Evolutionary conservation across 1,284 basidiomycete species (phyloP).

Genomic region (Pascua sp.): DNA sequence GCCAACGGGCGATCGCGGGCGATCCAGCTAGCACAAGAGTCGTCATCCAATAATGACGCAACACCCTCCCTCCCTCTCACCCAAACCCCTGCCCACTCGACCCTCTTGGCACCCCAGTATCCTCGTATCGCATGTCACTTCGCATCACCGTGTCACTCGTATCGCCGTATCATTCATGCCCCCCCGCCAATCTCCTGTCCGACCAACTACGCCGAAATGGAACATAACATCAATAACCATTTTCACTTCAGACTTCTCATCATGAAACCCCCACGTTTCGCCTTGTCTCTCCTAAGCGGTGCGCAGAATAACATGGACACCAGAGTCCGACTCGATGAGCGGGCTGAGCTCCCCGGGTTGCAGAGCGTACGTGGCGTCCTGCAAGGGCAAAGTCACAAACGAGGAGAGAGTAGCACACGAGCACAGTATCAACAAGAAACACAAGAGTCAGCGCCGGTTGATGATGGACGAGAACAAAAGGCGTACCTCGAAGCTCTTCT

Average conservation of each 20-base stretch:
- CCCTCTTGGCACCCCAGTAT: no score
- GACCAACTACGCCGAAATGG: background rate
- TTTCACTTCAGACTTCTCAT: no score
- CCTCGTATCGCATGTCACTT: no score
- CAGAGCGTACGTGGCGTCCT: slow-evolving; percentile 76
- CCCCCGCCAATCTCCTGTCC: background rate
- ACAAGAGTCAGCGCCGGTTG: background rate
- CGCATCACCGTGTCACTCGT: no score
- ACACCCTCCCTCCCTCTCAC: no score
- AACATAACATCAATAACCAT: no score
- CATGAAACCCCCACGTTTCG: background rate
- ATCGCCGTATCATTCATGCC: no score
- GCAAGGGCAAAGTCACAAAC: background rate
- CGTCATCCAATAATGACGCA: no score
- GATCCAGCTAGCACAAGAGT: no score
- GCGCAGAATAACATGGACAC: slow-evolving; percentile 91
- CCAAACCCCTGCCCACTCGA: no score
- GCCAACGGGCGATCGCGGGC: no score
- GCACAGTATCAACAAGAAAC: background rate
- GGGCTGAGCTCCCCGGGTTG: slow-evolving; percentile 80
- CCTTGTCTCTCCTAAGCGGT: slow-evolving; percentile 59
- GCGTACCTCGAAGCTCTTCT: slow-evolving; percentile 81
- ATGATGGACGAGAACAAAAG: background rate
- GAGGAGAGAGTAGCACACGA: background rate
- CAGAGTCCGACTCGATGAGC: slow-evolving; percentile 85